These are phyloP conservation scores for Chrysanthemum lavandulifolium DNA, from an alignment of 129 eudicot species.

Conservation along the genomic window DNA sequence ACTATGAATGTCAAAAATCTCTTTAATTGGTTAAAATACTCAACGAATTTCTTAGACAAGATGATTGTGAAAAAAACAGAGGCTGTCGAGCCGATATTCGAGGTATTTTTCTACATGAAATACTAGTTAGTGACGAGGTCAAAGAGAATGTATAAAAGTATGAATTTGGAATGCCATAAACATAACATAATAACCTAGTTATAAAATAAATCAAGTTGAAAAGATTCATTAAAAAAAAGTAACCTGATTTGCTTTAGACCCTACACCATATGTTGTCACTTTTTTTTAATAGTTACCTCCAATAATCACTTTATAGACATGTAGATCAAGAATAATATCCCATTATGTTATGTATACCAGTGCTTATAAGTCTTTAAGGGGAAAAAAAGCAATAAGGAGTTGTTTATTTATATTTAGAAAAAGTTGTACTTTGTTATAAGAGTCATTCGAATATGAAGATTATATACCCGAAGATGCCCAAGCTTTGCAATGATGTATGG, in stretches of 20 bases:
- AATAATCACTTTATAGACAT: slow-evolving; percentile 26
- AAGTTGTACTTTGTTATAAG: neutral
- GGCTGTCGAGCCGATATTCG: no score
- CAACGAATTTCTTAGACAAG: no score
- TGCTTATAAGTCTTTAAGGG: neutral
- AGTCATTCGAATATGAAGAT: neutral
- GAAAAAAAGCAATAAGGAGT: neutral
- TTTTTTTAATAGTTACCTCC: neutral
- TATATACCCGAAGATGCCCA: slow-evolving; percentile 1
- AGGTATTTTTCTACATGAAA: slow-evolving; percentile 17
- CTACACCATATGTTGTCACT: slow-evolving; percentile 3
- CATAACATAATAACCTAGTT: neutral
- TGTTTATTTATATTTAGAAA: neutral
- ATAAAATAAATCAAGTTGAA: slow-evolving; percentile 14
- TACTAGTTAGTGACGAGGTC: slow-evolving; percentile 25
- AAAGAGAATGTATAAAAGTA: slow-evolving; percentile 20
- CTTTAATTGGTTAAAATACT: no score
- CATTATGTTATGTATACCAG: neutral
- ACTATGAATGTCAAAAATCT: no score
- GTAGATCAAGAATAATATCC: slow-evolving; percentile 11
- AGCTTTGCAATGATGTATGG: slow-evolving; percentile 1
- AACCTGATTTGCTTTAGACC: slow-evolving; percentile 13
- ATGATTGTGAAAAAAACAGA: no score
- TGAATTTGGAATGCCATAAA: neutral
- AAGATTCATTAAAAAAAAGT: slow-evolving; percentile 14